Base-by-base conservation (phyloP, 805 yeast genomes). In the Yamadazyma insecticola region DNA sequence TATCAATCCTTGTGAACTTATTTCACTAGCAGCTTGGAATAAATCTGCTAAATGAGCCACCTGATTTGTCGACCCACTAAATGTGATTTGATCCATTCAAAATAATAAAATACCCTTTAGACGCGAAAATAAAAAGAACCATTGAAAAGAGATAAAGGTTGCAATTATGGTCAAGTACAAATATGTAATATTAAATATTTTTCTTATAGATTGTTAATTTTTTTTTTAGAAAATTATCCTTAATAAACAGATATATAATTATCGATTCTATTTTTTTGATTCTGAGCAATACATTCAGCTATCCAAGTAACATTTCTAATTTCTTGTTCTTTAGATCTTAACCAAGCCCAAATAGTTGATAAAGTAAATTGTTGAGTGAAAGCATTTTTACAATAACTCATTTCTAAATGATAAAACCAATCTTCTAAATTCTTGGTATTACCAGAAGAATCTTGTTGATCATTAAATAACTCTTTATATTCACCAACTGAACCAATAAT, bases 301-400 rank as follows among this genome's bases (percentile, higher is more conserved):
- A 92, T 90, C 99, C 99, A 92, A n/a, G 97, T 87, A 44, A 92
- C 82, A 57, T 92, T 92, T 61, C 98, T 76, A 37, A 94, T 78
- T 60, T 92, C 99, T 63, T 94, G 98, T 61, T 92, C 98, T 52
- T 83, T 84, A 12, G 96, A 81, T 60, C 87, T 83, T 53, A 94
- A 74, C 95, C 96, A 92, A 5, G 96, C 96, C 92, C 96, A 92
- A 35, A 92, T 70, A 2, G 96, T 82, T 22, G 88, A 74, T 47
- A 83, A 74, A 12, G 96, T 78, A 60, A 92, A 92, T 59, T 90
- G 97, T 63, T 92, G 98, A 20, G 98, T 89, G 60, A 92, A 88
- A 0, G 96, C 96, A 53, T 82, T 80, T 51, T 79, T 83, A 62
- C 96, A 89, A 39, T 84, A 70, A 47, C 84, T 81, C 96, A 92